Conservation (phyloP, 192 early-diverging fungal species). For the Gonapodya prolifera region DNA sequence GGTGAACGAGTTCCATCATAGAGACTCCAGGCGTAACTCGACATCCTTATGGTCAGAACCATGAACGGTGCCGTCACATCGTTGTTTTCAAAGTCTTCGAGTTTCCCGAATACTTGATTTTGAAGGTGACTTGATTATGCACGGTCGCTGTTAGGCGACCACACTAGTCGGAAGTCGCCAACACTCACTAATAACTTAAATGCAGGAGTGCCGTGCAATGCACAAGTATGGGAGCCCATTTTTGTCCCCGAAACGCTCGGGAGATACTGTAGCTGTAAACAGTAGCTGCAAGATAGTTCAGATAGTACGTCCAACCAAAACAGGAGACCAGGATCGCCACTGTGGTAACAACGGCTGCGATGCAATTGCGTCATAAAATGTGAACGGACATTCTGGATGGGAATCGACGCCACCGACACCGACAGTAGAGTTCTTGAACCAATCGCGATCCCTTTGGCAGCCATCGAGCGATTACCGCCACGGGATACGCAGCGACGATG, state of each 20-base stretch:
- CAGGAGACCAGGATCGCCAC: neutral
- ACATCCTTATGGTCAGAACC: neutral
- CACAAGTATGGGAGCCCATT: neutral
- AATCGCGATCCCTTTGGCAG: too few species aligned
- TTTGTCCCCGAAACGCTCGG: neutral
- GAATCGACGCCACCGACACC: too few species aligned
- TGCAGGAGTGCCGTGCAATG: neutral
- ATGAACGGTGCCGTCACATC: neutral
- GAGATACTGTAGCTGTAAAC: neutral
- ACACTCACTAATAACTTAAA: neutral
- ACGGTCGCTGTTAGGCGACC: too few species aligned
- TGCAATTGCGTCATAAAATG: too few species aligned
- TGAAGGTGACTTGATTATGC: conserved; percentile 5
- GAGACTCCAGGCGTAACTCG: neutral
- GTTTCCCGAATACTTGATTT: neutral
- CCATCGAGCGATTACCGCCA: neutral
- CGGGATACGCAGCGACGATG: neutral
- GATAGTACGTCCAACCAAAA: neutral
- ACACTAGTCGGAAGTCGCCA: too few species aligned
- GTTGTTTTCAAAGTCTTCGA: neutral
- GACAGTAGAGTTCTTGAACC: too few species aligned
- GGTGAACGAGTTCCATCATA: neutral
- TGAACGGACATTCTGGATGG: too few species aligned
- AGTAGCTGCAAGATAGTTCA: neutral
- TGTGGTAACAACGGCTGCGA: neutral